Conservation (phyloP, 768 basidiomycete genomes). For the Rhizopogon roseolus region DNA sequence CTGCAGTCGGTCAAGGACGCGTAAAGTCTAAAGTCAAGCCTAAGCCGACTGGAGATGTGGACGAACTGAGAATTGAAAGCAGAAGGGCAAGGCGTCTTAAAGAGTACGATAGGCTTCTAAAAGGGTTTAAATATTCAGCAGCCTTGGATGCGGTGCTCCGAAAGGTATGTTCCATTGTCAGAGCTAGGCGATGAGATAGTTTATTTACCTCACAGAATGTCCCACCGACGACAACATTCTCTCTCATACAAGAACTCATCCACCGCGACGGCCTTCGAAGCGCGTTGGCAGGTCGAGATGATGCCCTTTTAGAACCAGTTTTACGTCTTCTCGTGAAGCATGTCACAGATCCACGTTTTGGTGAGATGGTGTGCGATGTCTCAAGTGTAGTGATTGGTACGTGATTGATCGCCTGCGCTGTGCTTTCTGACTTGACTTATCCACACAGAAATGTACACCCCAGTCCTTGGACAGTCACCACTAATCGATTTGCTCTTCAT, state of each 20-base stretch:
- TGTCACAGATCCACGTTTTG: constrained; percentile 87
- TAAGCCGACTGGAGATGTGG: constrained; percentile 52
- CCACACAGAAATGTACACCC: constrained; percentile 78
- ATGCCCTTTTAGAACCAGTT: constrained; percentile 88
- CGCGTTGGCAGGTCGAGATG: constrained; percentile 88
- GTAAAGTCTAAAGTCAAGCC: constrained; percentile 43
- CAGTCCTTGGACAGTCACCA: constrained; percentile 92
- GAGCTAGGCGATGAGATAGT: background rate
- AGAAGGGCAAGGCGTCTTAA: constrained; percentile 65
- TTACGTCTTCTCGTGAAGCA: constrained; percentile 83
- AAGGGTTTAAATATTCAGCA: constrained; percentile 90
- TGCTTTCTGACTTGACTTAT: constrained; percentile 5
- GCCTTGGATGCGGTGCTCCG: constrained; percentile 89
- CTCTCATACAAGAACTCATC: constrained; percentile 88
- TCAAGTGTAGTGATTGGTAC: constrained; percentile 78
- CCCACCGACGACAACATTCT: constrained; percentile 81
- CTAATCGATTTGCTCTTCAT: constrained; percentile 84
- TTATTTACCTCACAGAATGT: constrained; percentile 50
- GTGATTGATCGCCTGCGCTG: constrained; percentile 17
- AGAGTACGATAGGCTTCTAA: constrained; percentile 87
- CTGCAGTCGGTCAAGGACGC: constrained; percentile 51
- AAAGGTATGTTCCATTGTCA: constrained; percentile 47
- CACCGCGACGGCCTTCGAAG: constrained; percentile 85
- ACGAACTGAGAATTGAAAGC: constrained; percentile 77
- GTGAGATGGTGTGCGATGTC: constrained; percentile 82